phyloP scores from a whole-genome alignment of 192 early-diverging fungal genomes.

The Neocallimastix lanati region DNA sequence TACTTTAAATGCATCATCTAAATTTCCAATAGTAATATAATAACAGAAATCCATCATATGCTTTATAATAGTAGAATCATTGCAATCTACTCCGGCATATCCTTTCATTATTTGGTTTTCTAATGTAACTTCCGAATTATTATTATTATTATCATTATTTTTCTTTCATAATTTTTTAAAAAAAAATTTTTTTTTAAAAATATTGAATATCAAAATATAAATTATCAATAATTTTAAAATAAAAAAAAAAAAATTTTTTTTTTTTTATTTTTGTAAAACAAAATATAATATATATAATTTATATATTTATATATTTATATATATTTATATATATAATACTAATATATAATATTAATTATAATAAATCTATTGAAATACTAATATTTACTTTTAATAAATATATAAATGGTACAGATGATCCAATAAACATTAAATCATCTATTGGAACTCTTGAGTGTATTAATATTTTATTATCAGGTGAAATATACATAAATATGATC shows the following conservation, averaged over 20 bases:
- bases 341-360: too few relatives aligned
- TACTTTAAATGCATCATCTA: conserved; percentile 28
- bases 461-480: background rate
- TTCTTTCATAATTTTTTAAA: too few relatives aligned
- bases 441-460: background rate
- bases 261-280: too few relatives aligned
- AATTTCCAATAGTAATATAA: conserved; percentile 21
- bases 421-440: background rate
- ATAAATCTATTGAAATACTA: too few relatives aligned
- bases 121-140: background rate
- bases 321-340: too few relatives aligned
- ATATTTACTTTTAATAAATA: background rate
- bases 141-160: background rate
- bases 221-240: too few relatives aligned
- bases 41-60: conserved; percentile 27
- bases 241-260: too few relatives aligned
- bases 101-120: background rate
- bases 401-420: background rate
- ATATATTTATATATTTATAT: too few relatives aligned
- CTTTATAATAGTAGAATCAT: conserved; percentile 5
- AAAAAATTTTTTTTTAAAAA: too few relatives aligned
- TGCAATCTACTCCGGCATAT: background rate
- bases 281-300: too few relatives aligned
- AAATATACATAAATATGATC: background rate
- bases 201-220: too few relatives aligned